Conservation (phyloP, 495 filamentous ascomycete genomes). For the Hypoxylon lienhwacheense region DNA sequence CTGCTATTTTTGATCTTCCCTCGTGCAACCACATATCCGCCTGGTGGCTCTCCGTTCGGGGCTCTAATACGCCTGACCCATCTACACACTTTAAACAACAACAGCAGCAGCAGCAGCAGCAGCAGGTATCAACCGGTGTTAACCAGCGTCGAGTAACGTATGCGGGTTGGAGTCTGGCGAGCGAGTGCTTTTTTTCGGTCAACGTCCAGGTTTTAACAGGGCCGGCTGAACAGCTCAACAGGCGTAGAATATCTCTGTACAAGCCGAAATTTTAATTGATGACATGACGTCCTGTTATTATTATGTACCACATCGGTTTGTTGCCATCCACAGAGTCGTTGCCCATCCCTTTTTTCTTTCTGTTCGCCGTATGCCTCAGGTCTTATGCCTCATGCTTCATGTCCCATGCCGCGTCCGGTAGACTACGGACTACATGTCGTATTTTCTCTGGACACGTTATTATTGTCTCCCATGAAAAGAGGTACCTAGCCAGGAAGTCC, state of each 20-base stretch:
- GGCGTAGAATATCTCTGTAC: background rate
- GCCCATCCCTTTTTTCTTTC: constrained; percentile 18
- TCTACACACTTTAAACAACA: background rate
- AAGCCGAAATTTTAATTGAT: constrained; percentile 10
- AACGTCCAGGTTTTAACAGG: constrained; percentile 29
- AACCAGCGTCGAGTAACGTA: constrained; percentile 24
- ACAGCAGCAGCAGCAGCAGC: too few species aligned
- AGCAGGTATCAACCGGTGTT: constrained; percentile 16
- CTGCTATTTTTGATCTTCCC: constrained; percentile 32
- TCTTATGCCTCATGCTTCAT: constrained; percentile 10
- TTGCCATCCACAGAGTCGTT: constrained; percentile 27
- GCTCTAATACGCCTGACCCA: constrained; percentile 26
- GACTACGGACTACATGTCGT: constrained; percentile 32
- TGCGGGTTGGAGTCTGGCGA: constrained; percentile 10
- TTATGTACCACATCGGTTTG: constrained; percentile 31
- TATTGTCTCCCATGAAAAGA: constrained; percentile 31
- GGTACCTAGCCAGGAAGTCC: constrained; percentile 44
- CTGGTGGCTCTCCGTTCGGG: constrained; percentile 12
- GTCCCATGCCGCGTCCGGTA: constrained; percentile 34
- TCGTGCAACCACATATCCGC: constrained; percentile 20
- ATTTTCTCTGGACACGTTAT: constrained; percentile 37
- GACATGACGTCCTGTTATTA: constrained; percentile 14
- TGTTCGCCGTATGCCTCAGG: constrained; percentile 14
- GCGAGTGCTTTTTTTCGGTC: constrained; percentile 31
- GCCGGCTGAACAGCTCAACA: constrained; percentile 21